Conservation (phyloP, 192 early-diverging fungal genomes). For the Coemansia sp. region DNA sequence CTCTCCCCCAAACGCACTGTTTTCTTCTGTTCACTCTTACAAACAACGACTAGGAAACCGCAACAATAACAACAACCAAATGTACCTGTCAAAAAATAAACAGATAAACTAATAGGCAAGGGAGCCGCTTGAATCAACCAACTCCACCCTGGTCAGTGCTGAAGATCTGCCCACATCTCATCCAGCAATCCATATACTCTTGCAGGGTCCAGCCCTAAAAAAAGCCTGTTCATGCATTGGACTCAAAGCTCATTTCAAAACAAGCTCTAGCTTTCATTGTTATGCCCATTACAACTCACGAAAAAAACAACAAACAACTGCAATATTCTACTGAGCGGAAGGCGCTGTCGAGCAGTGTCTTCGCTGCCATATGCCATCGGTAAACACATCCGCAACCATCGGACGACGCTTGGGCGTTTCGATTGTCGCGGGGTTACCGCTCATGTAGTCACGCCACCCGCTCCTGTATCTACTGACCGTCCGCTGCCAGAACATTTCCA, state of each 20-base stretch:
- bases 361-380: constrained; percentile 41
- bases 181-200: too few species aligned
- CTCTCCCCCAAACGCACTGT: not conserved
- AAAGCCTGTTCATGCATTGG: too few species aligned
- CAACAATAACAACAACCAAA: too few species aligned
- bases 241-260: too few species aligned
- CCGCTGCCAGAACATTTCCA: constrained; percentile 69
- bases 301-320: not conserved
- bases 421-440: not conserved
- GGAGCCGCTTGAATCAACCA: too few species aligned
- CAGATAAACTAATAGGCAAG: too few species aligned
- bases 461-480: constrained; percentile 42
- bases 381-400: constrained; percentile 45
- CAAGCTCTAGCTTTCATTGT: not conserved
- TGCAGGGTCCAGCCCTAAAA: too few species aligned
- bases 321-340: not conserved
- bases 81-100: too few species aligned
- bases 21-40: not conserved
- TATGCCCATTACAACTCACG: not conserved
- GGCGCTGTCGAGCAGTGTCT: not conserved
- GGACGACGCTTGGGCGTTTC: constrained; percentile 29
- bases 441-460: constrained; percentile 28
- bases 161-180: too few species aligned
- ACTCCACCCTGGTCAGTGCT: too few species aligned
- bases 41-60: too few species aligned